A percentile compares a stretch with the other conserved stretches of the same genome.
phyloP scores from a whole-genome alignment of 305 asterid species.

The Fraxinus floribunda region DNA sequence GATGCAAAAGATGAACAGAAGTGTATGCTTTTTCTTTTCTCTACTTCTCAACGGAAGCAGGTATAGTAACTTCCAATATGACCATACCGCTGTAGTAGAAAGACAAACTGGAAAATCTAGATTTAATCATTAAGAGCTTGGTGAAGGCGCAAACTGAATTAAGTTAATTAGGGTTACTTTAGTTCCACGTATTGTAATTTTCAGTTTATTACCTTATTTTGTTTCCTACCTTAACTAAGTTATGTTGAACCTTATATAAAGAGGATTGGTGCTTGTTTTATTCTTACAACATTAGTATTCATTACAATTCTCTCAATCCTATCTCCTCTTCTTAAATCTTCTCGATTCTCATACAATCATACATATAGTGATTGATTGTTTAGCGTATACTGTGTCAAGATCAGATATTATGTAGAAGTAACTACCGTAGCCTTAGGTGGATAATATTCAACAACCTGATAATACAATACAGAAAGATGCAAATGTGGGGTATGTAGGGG shows the following conservation, averaged over 20 bases:
- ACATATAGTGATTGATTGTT: neutral
- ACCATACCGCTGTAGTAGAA: neutral
- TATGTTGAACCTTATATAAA: neutral
- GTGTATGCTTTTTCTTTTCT: neutral
- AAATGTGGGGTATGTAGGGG: neutral
- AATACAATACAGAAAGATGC: constrained; percentile 4
- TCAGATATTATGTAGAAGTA: neutral
- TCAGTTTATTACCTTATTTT: neutral
- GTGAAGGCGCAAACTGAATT: neutral
- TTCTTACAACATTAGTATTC: neutral
- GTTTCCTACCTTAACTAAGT: neutral
- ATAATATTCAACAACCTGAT: constrained; percentile 1
- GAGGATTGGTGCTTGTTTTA: neutral
- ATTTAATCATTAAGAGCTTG: neutral
- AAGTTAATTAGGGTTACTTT: neutral
- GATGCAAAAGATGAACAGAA: neutral
- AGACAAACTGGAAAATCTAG: neutral
- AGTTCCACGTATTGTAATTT: neutral
- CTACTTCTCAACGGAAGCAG: neutral
- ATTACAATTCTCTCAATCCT: neutral
- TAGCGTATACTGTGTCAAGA: neutral
- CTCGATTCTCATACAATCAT: neutral
- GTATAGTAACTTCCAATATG: neutral
- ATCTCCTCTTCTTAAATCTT: constrained; percentile 1
- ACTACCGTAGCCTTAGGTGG: neutral